A percentile compares a stretch with the other conserved stretches of the same genome.
These are phyloP conservation scores for Silene latifolia DNA, from an alignment of 148 eudicot species.

Conservation along the genomic window DNA sequence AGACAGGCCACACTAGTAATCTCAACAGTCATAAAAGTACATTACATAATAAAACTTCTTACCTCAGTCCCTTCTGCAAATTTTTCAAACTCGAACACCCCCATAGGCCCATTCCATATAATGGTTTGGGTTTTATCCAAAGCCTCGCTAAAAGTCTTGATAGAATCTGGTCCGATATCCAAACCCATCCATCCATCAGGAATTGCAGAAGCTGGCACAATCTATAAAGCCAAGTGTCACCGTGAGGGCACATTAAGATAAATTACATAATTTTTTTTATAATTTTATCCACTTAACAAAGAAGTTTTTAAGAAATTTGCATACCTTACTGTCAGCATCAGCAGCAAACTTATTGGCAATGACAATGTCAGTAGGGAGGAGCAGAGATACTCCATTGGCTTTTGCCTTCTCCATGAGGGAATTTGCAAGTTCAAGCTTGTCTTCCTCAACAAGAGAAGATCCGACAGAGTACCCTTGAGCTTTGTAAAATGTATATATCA, in stretches of 20 bases:
- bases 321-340: conserved; percentile 89
- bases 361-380: conserved; percentile 74
- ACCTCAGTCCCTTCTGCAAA: conserved; percentile 95
- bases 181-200: conserved; percentile 58
- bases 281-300: neutral
- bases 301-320: neutral
- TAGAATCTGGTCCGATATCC: conserved; percentile 49
- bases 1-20: neutral
- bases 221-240: conserved; percentile 18
- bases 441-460: conserved; percentile 84
- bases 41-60: neutral
- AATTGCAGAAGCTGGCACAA: conserved; percentile 40
- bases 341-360: conserved; percentile 79
- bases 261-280: neutral
- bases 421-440: conserved; percentile 82
- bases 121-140: conserved; percentile 41
- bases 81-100: conserved; percentile 65
- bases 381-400: conserved; percentile 61
- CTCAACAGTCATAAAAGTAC: neutral
- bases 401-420: conserved; percentile 81
- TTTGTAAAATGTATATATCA: conserved; percentile 89
- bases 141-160: conserved; percentile 42
- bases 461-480: conserved; percentile 81
- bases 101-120: conserved; percentile 58
- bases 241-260: conserved; percentile 4